Base-by-base conservation (phyloP, 306 rosid species). In the Malus sieversii region DNA sequence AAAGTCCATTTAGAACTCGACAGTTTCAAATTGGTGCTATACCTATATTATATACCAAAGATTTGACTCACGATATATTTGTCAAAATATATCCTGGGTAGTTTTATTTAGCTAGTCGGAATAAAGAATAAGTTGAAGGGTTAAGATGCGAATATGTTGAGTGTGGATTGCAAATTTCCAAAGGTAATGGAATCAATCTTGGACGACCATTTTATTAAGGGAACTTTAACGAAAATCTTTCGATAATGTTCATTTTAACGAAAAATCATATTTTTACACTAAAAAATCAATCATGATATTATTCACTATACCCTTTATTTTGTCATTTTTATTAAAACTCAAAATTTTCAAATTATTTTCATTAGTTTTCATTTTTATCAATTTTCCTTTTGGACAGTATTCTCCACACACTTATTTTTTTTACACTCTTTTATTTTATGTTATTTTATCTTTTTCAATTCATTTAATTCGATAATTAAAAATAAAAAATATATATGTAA, bases 401-500 rank as follows among this genome's bases (percentile, higher is more conserved):
- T 40, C 10, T 33, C 8, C 8, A 5, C 38, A 33, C 2, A 1
- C 2, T 0, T 0, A 5, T 33, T 5, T 33, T 5, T 33, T 8
- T 33, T 1, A 33, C 8, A 33, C 1, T 5, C 8, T 5, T 1
- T 33, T 33, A 1, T 5, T 33, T 33, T 33, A 33, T 33, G 2
- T 33, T 33, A 1, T 35, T 35, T 33, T 6, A 6, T 35, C 0
- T 35, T 35, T 0, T 6, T 35, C 0, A 35, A 35, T 35, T 35
- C 0, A 35, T 35, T 35, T 6, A 0, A 35, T 35, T 35, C 9
- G 2, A 35, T 1, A 7, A 35, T 0, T 0, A 35, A 35, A 35
- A 35, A 35, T 35, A 0, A 33, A 35, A 1, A 35, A 35, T 25
- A 35, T 5, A 33, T 33, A 6, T 33, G 1, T 35, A 6, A 35